phyloP scores from a whole-genome alignment of 192 early-diverging fungal genomes.

The Chytriomyces confervae region DNA sequence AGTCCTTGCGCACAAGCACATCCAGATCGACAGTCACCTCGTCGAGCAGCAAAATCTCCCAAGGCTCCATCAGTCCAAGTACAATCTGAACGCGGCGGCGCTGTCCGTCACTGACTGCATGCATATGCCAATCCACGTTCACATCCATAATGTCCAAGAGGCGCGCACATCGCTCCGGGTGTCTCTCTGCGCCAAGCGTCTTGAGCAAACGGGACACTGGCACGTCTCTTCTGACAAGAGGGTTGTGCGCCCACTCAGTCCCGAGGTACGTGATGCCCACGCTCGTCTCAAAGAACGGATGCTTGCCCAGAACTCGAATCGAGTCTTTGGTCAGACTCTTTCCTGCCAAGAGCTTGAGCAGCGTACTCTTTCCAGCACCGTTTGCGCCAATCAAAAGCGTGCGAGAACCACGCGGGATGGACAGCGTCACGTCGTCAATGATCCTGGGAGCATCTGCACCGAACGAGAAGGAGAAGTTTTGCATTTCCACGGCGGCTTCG shows the following conservation, averaged over 20 bases:
- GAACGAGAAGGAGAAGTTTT: constrained; percentile 58
- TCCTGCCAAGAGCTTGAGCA: constrained; percentile 73
- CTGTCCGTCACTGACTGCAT: constrained; percentile 72
- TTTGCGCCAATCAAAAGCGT: constrained; percentile 78
- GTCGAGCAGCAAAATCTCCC: constrained; percentile 72
- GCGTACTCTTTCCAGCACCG: constrained; percentile 72
- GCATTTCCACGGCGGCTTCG: constrained; percentile 52
- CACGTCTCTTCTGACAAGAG: constrained; percentile 71
- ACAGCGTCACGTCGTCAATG: constrained; percentile 60
- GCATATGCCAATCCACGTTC: constrained; percentile 51
- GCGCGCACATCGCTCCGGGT: constrained; percentile 61
- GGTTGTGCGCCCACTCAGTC: constrained; percentile 82
- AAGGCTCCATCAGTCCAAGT: constrained; percentile 72
- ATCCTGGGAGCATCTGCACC: constrained; percentile 54
- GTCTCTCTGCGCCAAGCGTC: constrained; percentile 64
- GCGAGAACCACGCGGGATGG: constrained; percentile 58
- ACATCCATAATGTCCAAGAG: constrained; percentile 72
- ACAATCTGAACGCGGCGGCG: constrained; percentile 73
- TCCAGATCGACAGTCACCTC: constrained; percentile 85
- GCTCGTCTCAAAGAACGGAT: constrained; percentile 65
- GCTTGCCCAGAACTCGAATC: constrained; percentile 65
- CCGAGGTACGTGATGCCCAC: constrained; percentile 74
- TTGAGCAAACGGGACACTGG: constrained; percentile 68
- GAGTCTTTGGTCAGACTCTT: constrained; percentile 66
- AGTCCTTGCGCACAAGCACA: constrained; percentile 73